Evolutionary conservation across 2,329 filamentous ascomycete genomes (phyloP).

Genomic region (Colletotrichum incanum): DNA sequence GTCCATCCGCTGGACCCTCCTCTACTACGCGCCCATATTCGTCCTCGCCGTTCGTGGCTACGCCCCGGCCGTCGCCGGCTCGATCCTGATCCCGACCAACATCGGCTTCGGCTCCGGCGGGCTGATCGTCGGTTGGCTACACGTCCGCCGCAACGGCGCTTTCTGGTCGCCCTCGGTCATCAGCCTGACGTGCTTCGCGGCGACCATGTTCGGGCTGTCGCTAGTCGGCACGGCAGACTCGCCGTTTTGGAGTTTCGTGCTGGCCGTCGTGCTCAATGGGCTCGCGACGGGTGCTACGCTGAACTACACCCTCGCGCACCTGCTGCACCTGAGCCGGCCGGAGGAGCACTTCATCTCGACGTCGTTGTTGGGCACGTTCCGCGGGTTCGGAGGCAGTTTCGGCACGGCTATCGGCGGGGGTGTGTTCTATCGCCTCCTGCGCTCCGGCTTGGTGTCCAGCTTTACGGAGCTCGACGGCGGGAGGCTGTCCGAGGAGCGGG

Average conservation of each 20-base stretch:
- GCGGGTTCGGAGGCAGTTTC: constrained; percentile 86
- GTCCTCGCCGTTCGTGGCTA: constrained; percentile 83
- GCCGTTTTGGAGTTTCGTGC: constrained; percentile 68
- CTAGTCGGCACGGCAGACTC: constrained; percentile 67
- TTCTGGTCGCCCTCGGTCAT: constrained; percentile 79
- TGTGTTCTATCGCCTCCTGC: constrained; percentile 77
- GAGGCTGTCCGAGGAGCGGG: constrained; percentile 52
- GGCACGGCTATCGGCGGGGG: constrained; percentile 86
- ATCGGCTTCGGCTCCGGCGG: constrained; percentile 83
- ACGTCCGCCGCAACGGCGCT: constrained; percentile 80
- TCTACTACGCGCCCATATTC: constrained; percentile 87
- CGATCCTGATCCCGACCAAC: constrained; percentile 87
- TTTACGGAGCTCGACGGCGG: constrained; percentile 67
- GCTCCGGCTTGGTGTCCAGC: constrained; percentile 67
- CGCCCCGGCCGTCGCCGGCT: constrained; percentile 78
- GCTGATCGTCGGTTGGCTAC: constrained; percentile 80
- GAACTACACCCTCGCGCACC: constrained; percentile 87
- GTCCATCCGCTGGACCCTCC: constrained; percentile 84
- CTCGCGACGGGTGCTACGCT: constrained; percentile 79
- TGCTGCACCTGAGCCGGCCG: constrained; percentile 79
- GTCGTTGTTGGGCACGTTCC: constrained; percentile 83
- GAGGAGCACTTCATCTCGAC: constrained; percentile 82
- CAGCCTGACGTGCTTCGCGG: constrained; percentile 73
- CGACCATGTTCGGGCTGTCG: constrained; percentile 72
- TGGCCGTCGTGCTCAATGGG: constrained; percentile 78